Percentiles rank a stretch among this genome's conserved stretches.
Conservation (phyloP, 768 basidiomycete genomes). For the Chalciporus sphaerocephalus region DNA sequence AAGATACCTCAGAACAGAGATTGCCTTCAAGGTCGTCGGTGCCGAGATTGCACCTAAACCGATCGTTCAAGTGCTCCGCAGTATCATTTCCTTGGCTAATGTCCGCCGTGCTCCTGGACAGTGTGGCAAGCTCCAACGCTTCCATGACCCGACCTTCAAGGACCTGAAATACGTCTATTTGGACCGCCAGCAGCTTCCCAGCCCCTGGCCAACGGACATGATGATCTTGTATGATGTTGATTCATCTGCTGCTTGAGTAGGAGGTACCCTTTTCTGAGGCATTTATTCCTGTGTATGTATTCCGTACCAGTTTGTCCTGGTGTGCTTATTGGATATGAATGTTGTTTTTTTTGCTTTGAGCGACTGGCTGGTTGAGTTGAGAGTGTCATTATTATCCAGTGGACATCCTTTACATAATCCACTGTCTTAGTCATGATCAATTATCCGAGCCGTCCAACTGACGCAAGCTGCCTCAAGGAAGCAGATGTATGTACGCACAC, state of each 20-base stretch:
- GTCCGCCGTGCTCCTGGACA: constrained; percentile 63
- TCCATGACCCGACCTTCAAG: constrained; percentile 44
- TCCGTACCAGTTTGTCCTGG: background rate
- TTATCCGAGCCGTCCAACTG: too few species aligned
- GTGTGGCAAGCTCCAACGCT: constrained; percentile 62
- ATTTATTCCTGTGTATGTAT: constrained; percentile 4
- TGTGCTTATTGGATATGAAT: background rate
- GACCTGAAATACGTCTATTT: constrained; percentile 56
- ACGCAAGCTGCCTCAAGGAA: too few species aligned
- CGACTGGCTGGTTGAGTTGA: constrained; percentile 1
- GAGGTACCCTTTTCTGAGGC: background rate
- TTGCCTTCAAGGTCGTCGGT: constrained; percentile 46
- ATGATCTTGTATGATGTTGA: constrained; percentile 42
- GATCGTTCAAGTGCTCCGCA: constrained; percentile 58
- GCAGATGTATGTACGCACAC: too few species aligned
- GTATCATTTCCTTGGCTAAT: constrained; percentile 53
- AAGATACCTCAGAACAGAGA: constrained; percentile 47
- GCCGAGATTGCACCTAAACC: constrained; percentile 55
- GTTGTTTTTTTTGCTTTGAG: background rate
- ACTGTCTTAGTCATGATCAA: too few species aligned
- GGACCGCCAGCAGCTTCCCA: constrained; percentile 42
- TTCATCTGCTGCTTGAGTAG: constrained; percentile 14
- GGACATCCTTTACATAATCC: too few species aligned
- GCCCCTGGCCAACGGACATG: constrained; percentile 68
- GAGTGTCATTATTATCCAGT: background rate